Evolutionary conservation across 164 flowering plant species (phyloP).

Genomic region (Berberis thunbergii): DNA sequence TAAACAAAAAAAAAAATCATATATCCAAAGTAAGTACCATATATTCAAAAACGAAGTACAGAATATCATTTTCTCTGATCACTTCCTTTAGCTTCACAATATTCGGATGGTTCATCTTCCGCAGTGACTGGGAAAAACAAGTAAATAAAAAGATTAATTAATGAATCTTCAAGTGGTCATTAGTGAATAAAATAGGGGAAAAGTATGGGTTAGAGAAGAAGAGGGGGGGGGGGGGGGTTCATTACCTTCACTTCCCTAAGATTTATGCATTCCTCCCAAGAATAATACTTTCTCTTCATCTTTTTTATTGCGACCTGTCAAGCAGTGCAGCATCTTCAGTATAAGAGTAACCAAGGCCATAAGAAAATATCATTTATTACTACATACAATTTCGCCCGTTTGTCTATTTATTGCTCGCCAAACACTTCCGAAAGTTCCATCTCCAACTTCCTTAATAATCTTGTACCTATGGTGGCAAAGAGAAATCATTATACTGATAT

Average conservation of each 20-base stretch:
- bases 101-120: constrained; percentile 91
- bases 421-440: too few relatives aligned
- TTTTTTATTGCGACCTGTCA: constrained; percentile 88
- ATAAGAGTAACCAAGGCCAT: background rate
- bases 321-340: background rate
- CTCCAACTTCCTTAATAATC: too few relatives aligned
- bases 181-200: too few relatives aligned
- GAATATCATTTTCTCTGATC: constrained; percentile 74
- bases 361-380: background rate
- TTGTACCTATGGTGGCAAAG: too few relatives aligned
- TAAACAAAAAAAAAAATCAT: background rate
- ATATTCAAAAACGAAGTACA: constrained; percentile 91
- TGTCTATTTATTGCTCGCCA: too few relatives aligned
- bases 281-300: constrained; percentile 91
- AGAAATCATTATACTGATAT: too few relatives aligned
- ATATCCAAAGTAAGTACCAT: constrained; percentile 41
- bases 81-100: constrained; percentile 98
- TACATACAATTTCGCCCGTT: constrained; percentile 71
- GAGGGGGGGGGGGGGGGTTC: too few relatives aligned
- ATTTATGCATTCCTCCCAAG: constrained; percentile 98
- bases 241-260: constrained; percentile 96
- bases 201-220: too few relatives aligned
- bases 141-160: too few relatives aligned
- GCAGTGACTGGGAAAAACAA: constrained; percentile 52
- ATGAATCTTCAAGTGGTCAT: too few relatives aligned